These are phyloP conservation scores for Myxozyma melibiosi DNA, from an alignment of 805 yeast species.

Conservation along the genomic window DNA sequence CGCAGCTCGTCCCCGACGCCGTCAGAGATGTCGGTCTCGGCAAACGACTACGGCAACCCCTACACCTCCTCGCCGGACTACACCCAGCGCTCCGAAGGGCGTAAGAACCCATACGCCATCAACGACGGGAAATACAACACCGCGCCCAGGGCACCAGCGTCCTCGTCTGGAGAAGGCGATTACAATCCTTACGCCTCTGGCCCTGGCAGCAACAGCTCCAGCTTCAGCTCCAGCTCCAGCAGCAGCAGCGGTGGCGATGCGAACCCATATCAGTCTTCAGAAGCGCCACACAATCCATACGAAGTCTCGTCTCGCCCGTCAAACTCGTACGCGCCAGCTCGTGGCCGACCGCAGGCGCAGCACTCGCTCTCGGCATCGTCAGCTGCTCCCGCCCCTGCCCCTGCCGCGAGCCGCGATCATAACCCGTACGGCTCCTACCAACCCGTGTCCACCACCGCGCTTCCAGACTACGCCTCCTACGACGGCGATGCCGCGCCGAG, in stretches of 20 bases:
- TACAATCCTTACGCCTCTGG: slow-evolving; percentile 6
- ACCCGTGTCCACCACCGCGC: slow-evolving; percentile 5
- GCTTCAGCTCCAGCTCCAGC: not conserved
- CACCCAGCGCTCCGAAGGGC: slow-evolving; percentile 6
- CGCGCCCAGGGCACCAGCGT: not conserved
- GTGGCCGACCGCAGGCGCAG: slow-evolving; percentile 5
- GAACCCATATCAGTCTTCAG: slow-evolving; percentile 15
- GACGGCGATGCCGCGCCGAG: not conserved
- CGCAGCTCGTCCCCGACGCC: slow-evolving; percentile 10
- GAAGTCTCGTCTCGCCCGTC: slow-evolving; percentile 4
- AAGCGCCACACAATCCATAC: slow-evolving; percentile 16
- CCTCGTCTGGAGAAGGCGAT: not conserved
- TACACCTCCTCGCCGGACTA: slow-evolving; percentile 9
- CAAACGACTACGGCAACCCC: slow-evolving; percentile 7
- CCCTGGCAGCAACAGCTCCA: not conserved
- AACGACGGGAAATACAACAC: slow-evolving; percentile 14
- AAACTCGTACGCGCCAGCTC: slow-evolving; percentile 7
- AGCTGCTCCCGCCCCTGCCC: not conserved
- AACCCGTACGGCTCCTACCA: slow-evolving; percentile 1
- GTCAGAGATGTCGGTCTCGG: not conserved
- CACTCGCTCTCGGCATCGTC: not conserved
- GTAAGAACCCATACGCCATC: slow-evolving; percentile 19
- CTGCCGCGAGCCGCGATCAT: not conserved
- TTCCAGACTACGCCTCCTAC: slow-evolving; percentile 4
- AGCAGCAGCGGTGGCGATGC: not conserved